These are phyloP conservation scores for Castanea sativa DNA, from an alignment of 306 rosid genomes.

Conservation along the genomic window DNA sequence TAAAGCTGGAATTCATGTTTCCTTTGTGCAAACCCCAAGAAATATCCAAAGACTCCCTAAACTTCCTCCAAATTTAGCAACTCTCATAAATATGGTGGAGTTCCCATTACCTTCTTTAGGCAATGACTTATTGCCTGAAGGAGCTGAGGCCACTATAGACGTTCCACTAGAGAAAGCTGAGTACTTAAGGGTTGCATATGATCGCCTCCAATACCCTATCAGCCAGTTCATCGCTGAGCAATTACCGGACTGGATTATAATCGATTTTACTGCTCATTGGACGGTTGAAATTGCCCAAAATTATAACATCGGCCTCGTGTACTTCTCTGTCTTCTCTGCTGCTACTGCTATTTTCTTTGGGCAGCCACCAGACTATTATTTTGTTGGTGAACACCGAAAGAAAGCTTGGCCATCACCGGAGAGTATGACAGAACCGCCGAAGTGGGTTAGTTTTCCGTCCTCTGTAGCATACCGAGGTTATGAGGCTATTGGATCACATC, in stretches of 20 bases:
- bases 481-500: conserved; percentile 5
- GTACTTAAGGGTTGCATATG: conserved; percentile 10
- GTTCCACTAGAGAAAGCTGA: conserved; percentile 15
- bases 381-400: neutral
- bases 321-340: conserved; percentile 4
- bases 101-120: conserved; percentile 21
- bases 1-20: conserved; percentile 27
- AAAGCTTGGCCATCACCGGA: neutral
- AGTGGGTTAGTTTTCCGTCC: conserved; percentile 25
- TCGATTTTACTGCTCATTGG: conserved; percentile 17
- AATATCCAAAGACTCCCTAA: conserved; percentile 30
- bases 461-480: neutral
- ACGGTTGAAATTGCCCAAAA: conserved; percentile 5
- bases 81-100: conserved; percentile 16
- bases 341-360: neutral
- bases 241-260: conserved; percentile 27
- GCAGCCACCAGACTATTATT: neutral
- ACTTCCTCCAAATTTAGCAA: conserved; percentile 19
- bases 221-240: neutral
- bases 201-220: conserved; percentile 5
- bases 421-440: neutral
- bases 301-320: neutral
- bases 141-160: conserved; percentile 31
- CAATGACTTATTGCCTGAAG: conserved; percentile 16
- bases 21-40: conserved; percentile 28